Percentiles rank a stretch among this genome's conserved stretches.
These are phyloP conservation scores for Colletotrichum destructivum DNA, from an alignment of 2,329 filamentous ascomycete genomes.

Conservation along the genomic window DNA sequence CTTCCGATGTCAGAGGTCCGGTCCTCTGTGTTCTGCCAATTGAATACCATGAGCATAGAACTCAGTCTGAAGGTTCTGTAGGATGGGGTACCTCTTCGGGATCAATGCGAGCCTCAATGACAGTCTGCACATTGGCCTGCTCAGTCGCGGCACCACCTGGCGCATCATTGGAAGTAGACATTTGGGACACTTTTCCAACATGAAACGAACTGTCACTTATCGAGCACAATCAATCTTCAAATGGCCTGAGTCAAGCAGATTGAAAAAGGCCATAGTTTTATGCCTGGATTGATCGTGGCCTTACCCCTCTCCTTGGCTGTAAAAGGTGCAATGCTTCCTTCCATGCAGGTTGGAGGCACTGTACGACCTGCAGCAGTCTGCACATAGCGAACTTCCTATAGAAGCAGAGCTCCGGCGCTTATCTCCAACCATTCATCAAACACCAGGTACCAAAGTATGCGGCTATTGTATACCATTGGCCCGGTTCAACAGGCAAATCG, in stretches of 20 bases:
- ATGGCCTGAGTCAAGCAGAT: background rate
- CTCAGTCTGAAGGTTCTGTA: background rate
- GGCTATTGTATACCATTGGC: background rate
- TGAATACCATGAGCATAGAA: background rate
- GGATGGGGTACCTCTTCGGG: background rate
- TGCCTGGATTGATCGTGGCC: background rate
- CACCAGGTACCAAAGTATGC: background rate
- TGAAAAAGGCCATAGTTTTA: background rate
- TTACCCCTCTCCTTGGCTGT: background rate
- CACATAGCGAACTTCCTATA: background rate
- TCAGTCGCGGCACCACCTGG: background rate
- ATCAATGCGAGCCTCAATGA: background rate
- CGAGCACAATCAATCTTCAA: no score
- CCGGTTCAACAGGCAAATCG: background rate
- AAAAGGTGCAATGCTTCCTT: background rate
- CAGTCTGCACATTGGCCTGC: background rate
- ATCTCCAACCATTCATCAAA: background rate
- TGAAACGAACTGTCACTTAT: background rate
- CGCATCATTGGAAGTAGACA: slow-evolving; percentile 2
- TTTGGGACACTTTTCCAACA: background rate
- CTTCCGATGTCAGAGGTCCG: background rate
- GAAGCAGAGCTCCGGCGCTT: background rate
- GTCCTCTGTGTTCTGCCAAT: background rate
- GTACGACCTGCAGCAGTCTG: background rate
- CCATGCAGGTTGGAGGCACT: background rate